Evolutionary conservation across 768 basidiomycete genomes (phyloP), one percentile per base, ranked within the genome.

Genomic region (Podaxis mareebaensis): DNA sequence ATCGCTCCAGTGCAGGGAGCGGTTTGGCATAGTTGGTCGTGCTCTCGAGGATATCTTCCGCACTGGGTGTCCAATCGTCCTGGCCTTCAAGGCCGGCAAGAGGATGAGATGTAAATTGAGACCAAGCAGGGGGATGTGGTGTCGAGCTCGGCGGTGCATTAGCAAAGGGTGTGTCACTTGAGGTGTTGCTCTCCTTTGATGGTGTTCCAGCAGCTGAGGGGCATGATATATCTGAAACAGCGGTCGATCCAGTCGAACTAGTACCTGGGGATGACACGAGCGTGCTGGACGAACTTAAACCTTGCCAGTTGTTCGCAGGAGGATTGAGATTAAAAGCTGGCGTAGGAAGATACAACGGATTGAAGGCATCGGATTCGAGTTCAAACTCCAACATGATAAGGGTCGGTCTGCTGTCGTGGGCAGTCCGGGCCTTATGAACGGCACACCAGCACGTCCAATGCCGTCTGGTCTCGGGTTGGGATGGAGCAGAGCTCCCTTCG

Each of bases 311-410:
- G 7, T 38, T 39, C 13, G 44, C 54, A 12, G 62, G 38, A 22
- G 48, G 51, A 17, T 49, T 17, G 20, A 57, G 40, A 11, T 36
- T 6, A 54, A 60, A 30, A 40, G 17, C 13, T 46, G 8, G n/a
- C 22, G 61, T 11, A 46, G 81, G 75, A 8, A 85, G 85, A 70
- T 89, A 89, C 3, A 92, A 74, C 0, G 92, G 92, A 66, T 93
- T 93, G 69, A 87, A 74, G 0, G 68, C 66, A 70, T 93, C 92
- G 33, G 77, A 74, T 70, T 92, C 91, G 24, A 92, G 79, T 71
- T 95, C 93, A 65, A 93, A 90, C 71, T 95, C 92, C 73, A 93
- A 80, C 26, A 92, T 79, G 66, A 92, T 83, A 53, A 89, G 70
- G 2, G 72, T 70, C 13, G 69, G 60, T 10, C 54, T 59, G 10